Evolutionary conservation across 768 basidiomycete species (phyloP).

Genomic region (Cystobasidium onofrii): DNA sequence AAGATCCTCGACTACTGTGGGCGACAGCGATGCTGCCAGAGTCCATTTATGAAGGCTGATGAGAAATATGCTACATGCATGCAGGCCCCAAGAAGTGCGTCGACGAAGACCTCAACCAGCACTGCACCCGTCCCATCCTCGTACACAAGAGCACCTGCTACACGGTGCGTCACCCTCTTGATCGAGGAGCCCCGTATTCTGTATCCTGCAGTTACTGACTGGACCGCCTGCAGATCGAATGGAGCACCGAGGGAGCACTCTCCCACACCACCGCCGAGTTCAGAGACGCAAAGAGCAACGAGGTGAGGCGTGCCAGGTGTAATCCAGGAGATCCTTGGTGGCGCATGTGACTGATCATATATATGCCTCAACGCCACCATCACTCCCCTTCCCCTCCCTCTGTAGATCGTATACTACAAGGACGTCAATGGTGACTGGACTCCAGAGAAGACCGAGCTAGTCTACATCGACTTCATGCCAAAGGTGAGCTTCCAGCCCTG

Average conservation of each 20-base stretch:
- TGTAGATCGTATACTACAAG: constrained; percentile 26
- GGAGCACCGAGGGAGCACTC: constrained; percentile 23
- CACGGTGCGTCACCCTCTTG: constrained; percentile 11
- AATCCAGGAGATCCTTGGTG: not conserved
- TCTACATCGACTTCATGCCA: constrained; percentile 19
- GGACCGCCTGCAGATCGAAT: constrained; percentile 12
- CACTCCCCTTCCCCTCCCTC: not conserved
- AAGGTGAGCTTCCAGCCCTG: not conserved
- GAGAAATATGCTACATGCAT: no score
- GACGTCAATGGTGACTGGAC: constrained; percentile 28
- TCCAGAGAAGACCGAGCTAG: constrained; percentile 27
- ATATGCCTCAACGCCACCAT: not conserved
- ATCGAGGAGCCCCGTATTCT: constrained; percentile 1
- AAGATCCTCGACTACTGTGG: constrained; percentile 24
- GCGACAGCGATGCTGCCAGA: not conserved
- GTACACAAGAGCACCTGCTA: constrained; percentile 20
- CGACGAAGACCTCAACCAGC: constrained; percentile 16
- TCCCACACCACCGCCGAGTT: constrained; percentile 26
- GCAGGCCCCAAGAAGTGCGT: constrained; percentile 24
- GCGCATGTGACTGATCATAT: not conserved
- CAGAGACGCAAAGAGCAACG: constrained; percentile 29
- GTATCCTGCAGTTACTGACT: not conserved
- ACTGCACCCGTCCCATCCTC: constrained; percentile 21
- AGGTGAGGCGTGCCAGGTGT: not conserved
- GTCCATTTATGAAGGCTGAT: no score